Evolutionary conservation across 2,329 filamentous ascomycete species (phyloP).

Genomic region (Dendryphion nanum): DNA sequence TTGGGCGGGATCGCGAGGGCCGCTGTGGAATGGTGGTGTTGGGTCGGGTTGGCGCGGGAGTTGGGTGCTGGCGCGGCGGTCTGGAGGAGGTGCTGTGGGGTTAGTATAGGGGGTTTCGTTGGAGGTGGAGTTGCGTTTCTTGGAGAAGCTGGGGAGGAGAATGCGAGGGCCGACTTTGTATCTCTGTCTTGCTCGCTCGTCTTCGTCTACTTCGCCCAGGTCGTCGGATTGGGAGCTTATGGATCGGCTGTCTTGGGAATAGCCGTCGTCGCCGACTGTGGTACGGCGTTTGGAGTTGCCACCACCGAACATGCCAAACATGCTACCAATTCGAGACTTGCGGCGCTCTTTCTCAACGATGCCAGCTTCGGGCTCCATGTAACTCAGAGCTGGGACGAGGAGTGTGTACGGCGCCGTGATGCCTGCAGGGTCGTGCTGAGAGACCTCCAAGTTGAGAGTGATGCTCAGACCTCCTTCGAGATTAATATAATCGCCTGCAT

Average conservation of each 20-base stretch:
- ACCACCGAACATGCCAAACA: slow-evolving; percentile 28
- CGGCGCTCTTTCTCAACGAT: slow-evolving; percentile 18
- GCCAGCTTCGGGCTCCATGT: slow-evolving; percentile 21
- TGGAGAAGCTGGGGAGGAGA: slow-evolving; percentile 28
- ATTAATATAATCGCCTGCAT: slow-evolving; percentile 55
- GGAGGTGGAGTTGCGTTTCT: slow-evolving; percentile 17
- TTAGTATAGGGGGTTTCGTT: slow-evolving; percentile 23
- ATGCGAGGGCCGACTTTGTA: slow-evolving; percentile 36
- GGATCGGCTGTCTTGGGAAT: slow-evolving; percentile 22
- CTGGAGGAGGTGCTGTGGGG: slow-evolving; percentile 5
- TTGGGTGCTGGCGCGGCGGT: slow-evolving; percentile 1
- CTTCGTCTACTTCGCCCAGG: slow-evolving; percentile 29
- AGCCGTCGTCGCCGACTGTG: slow-evolving; percentile 34
- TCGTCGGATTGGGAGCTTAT: slow-evolving; percentile 7
- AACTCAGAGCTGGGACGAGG: slow-evolving; percentile 73
- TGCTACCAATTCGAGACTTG: slow-evolving; percentile 22
- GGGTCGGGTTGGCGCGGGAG: neutral
- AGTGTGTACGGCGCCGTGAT: slow-evolving; percentile 86
- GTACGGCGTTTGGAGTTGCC: slow-evolving; percentile 14
- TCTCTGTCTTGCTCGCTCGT: slow-evolving; percentile 28
- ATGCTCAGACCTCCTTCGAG: slow-evolving; percentile 84
- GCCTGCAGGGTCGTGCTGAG: slow-evolving; percentile 78
- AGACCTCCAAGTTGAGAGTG: slow-evolving; percentile 85
- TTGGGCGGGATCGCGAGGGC: slow-evolving; percentile 1
- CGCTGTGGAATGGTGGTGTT: neutral